A percentile compares a stretch with the other conserved stretches of the same genome.
Evolutionary conservation across 805 yeast genomes (phyloP).

Genomic region (Priceomyces castillae): DNA sequence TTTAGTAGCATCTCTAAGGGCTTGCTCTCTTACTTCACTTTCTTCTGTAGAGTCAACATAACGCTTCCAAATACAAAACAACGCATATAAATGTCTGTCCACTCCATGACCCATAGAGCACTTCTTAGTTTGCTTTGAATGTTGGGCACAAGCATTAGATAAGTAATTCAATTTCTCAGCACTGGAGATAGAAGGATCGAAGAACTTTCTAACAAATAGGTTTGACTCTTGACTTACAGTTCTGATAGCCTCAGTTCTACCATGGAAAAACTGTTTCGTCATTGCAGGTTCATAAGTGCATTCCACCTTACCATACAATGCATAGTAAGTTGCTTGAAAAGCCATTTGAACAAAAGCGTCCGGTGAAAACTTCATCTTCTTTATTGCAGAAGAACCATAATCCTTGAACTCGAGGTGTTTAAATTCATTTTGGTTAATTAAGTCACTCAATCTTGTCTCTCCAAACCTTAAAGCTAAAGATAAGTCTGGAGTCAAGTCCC

Average conservation of each 20-base stretch:
- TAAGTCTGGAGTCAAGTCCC: conserved; percentile 76
- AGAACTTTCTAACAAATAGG: conserved; percentile 78
- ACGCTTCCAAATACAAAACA: conserved; percentile 83
- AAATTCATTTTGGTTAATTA: conserved; percentile 87
- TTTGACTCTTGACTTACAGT: conserved; percentile 80
- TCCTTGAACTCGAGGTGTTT: conserved; percentile 69
- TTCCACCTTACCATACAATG: conserved; percentile 88
- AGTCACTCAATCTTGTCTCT: conserved; percentile 82
- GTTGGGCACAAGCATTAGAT: conserved; percentile 68
- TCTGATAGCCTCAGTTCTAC: conserved; percentile 89
- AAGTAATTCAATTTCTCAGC: conserved; percentile 58
- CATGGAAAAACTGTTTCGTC: conserved; percentile 86
- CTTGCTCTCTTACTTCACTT: conserved; percentile 7
- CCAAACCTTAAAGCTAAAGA: conserved; percentile 83
- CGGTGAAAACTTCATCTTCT: conserved; percentile 83
- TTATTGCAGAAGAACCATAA: conserved; percentile 75
- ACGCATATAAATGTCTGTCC: conserved; percentile 85
- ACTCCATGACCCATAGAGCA: conserved; percentile 83
- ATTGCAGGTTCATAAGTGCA: conserved; percentile 95
- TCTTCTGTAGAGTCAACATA: conserved; percentile 36
- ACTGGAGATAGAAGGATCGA: conserved; percentile 60
- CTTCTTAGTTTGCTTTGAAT: conserved; percentile 62
- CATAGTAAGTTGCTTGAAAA: conserved; percentile 89
- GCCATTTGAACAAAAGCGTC: conserved; percentile 95
- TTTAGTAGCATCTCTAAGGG: conserved; percentile 7